Conservation (phyloP, 257 asterid genomes). For the Eustoma russellianum region DNA sequence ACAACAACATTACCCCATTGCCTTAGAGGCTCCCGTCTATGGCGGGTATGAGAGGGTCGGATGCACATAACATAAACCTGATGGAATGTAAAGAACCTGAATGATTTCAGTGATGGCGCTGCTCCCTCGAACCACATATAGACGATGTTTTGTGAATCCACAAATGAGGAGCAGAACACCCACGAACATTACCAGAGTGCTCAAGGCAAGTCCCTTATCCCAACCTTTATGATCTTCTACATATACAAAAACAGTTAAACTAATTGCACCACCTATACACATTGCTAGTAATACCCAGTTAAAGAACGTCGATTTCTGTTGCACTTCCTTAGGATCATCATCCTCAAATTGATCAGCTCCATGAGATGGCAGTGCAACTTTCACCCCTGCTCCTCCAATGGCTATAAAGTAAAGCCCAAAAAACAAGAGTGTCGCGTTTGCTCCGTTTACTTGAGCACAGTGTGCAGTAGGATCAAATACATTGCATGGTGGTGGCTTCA, state of each 20-base stretch:
- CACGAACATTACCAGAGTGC: conserved; percentile 41
- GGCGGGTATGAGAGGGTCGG: no score
- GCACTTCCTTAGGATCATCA: conserved; percentile 40
- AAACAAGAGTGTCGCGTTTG: conserved; percentile 5
- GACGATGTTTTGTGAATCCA: conserved; percentile 47
- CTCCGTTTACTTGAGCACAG: conserved; percentile 5
- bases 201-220: conserved; percentile 45
- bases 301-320: conserved; percentile 52
- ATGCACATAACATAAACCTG: neutral
- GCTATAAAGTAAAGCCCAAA: conserved; percentile 8
- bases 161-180: conserved; percentile 25
- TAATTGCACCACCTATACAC: conserved; percentile 48
- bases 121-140: conserved; percentile 42
- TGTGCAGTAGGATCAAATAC: conserved; percentile 2
- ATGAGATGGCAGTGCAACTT: conserved; percentile 56
- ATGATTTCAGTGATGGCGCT: conserved; percentile 48
- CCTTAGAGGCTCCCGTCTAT: no score
- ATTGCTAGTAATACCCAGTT: conserved; percentile 50
- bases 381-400: conserved; percentile 7
- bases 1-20: no score
- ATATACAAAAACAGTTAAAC: conserved; percentile 54
- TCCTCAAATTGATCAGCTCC: conserved; percentile 74
- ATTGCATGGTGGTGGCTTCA: conserved; percentile 6
- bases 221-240: conserved; percentile 64
- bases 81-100: conserved; percentile 24